Evolutionary conservation across 345 rosid species (phyloP), one percentile per base, ranked within the genome.

Genomic region (Boechera stricta): DNA sequence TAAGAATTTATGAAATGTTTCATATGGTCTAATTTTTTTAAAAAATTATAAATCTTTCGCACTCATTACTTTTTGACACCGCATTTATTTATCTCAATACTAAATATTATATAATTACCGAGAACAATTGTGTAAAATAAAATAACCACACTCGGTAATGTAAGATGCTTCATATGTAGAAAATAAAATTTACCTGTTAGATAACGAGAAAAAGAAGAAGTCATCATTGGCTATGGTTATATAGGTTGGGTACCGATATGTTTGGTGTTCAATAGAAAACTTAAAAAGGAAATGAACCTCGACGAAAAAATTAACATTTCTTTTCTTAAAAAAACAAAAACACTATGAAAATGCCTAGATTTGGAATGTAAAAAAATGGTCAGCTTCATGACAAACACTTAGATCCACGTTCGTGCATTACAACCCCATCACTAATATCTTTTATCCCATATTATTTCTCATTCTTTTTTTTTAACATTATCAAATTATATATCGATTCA

Each of bases 371-470:
- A 29, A 42, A 4, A 15, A 64, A 45, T 45, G 69, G 54, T 64
- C 55, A 54, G 39, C 69, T 64, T 45, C 54, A 64, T 64, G 69
- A 29, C 53, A 45, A 31, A 64, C 54, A 64, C 69, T 63, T 64
- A 64, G 69, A 64, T 29, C 54, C 54, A 64, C 54, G 69, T 64
- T 28, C 54, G 24, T 15, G 39, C 68, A 64, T 64, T 64, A 64
- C 69, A 64, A 28, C 38, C 69, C 29, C 69, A 64, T 64, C 69
- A 64, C 55, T 45, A 51, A 33, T 67, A 16, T 32, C 13, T n/a
- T 49, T 51, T 33, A 63, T 63, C 68, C 38, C 38, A 26, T 41
- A 44, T 31, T 41, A 24, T 41, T 28, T 45, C 13, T 28, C 15
- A 3, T 4, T 56, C 44, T 64, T 21, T 24, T 16, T 16, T 57